A percentile compares a stretch with the other conserved stretches of the same genome.
phyloP scores from a whole-genome alignment of 148 eudicot species.

The Linanthus parryae region DNA sequence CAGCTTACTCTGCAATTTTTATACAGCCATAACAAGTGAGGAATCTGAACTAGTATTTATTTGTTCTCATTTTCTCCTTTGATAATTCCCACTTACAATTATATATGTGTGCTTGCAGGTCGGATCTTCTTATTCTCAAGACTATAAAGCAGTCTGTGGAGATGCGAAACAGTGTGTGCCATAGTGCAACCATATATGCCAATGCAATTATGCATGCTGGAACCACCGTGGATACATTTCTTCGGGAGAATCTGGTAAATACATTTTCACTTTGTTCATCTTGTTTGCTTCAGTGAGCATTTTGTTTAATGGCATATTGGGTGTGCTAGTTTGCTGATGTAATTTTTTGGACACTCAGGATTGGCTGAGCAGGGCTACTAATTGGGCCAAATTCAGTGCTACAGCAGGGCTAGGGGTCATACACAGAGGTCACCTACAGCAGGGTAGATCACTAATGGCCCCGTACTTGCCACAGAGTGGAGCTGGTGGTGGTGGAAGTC shows the following conservation, averaged over 20 bases:
- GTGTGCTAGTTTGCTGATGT: not conserved
- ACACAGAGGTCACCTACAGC: conserved; percentile 90
- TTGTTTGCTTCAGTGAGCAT: not conserved
- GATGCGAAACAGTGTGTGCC: conserved; percentile 98
- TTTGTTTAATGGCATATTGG: not conserved
- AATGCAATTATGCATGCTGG: conserved; percentile 99
- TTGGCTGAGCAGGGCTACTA: conserved; percentile 98
- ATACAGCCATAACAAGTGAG: conserved; percentile 92
- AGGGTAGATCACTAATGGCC: conserved; percentile 96
- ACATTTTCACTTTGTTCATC: too few relatives aligned
- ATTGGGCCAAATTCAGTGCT: conserved; percentile 99
- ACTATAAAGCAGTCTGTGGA: conserved; percentile 97
- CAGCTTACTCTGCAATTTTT: conserved; percentile 87
- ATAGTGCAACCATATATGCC: conserved; percentile 95
- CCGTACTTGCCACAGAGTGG: conserved; percentile 98
- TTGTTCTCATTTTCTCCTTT: not conserved
- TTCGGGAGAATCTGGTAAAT: conserved; percentile 87
- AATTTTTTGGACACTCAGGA: conserved; percentile 37
- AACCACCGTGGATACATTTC: conserved; percentile 94
- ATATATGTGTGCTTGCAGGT: conserved; percentile 33
- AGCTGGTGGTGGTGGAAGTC: conserved; percentile 91
- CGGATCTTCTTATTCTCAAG: conserved; percentile 95
- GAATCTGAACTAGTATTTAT: not conserved
- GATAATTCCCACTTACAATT: not conserved
- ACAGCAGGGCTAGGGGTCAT: conserved; percentile 98